A percentile compares a stretch with the other conserved stretches of the same genome.
phyloP scores from a whole-genome alignment of 1,284 basidiomycete species.

The Takashimella koratensis region DNA sequence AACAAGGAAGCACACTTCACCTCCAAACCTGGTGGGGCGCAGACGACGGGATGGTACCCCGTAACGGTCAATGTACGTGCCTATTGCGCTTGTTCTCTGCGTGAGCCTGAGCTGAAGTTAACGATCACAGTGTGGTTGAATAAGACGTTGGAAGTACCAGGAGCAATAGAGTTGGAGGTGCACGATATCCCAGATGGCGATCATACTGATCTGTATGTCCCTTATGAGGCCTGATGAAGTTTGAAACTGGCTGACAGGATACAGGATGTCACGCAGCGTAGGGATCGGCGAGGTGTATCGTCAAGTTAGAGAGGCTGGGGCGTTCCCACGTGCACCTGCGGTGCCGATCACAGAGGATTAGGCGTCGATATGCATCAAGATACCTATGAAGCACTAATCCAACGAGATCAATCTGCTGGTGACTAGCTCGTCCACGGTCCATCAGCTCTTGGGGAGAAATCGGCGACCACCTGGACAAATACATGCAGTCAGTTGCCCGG shows the following conservation, averaged over 20 bases:
- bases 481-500: too few species aligned
- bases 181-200: constrained; percentile 19
- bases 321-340: background rate
- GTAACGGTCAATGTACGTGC: constrained; percentile 14
- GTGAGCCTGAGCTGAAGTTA: too few species aligned
- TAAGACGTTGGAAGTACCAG: constrained; percentile 9
- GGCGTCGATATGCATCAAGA: too few species aligned
- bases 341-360: too few species aligned
- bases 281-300: constrained; percentile 20
- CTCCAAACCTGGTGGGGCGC: constrained; percentile 21
- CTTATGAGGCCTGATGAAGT: too few species aligned
- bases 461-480: too few species aligned
- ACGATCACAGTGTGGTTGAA: constrained; percentile 21
- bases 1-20: background rate
- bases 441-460: too few species aligned
- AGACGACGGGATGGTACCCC: constrained; percentile 20
- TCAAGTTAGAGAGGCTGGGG: background rate
- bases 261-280: constrained; percentile 11
- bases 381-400: too few species aligned
- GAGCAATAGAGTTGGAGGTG: constrained; percentile 7
- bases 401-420: too few species aligned
- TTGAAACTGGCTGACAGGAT: constrained; percentile 2
- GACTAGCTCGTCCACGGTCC: too few species aligned
- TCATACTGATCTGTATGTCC: constrained; percentile 13
- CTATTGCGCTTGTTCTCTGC: too few species aligned